Conservation (phyloP, 2,329 filamentous ascomycete genomes). For the Penicillium palitans region DNA sequence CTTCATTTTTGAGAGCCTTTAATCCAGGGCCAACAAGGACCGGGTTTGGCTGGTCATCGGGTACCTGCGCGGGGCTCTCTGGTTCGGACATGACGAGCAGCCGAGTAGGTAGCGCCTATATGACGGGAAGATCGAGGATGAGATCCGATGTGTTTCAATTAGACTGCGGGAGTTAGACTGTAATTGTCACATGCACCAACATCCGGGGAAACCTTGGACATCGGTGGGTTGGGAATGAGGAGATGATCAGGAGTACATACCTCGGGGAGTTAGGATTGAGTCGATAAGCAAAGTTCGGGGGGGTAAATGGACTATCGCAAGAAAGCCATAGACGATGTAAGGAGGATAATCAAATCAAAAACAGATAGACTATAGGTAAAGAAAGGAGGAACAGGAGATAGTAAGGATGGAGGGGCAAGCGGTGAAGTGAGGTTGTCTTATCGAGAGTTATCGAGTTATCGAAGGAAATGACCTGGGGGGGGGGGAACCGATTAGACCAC, state of each 20-base stretch:
- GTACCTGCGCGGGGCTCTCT: conserved; percentile 25
- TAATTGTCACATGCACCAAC: conserved; percentile 19
- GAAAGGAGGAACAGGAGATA: conserved; percentile 6
- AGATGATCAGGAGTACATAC: conserved; percentile 22
- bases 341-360: background rate
- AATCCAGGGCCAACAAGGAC: conserved; percentile 33
- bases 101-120: background rate
- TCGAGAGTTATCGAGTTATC: conserved; percentile 21
- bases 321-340: conserved; percentile 19
- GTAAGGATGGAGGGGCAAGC: conserved; percentile 27
- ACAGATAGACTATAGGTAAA: background rate
- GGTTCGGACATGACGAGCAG: conserved; percentile 27
- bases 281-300: conserved; percentile 15
- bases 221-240: conserved; percentile 8
- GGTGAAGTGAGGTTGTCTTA: conserved; percentile 25
- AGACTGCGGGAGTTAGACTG: conserved; percentile 10
- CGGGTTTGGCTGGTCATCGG: conserved; percentile 33
- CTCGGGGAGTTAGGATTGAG: conserved; percentile 14
- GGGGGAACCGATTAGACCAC: conserved; percentile 10
- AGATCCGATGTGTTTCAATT: conserved; percentile 6
- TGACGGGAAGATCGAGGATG: conserved; percentile 4
- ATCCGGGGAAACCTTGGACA: conserved; percentile 4
- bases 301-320: conserved; percentile 12
- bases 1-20: conserved; percentile 28
- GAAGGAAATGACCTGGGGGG: conserved; percentile 11